Base-by-base conservation (phyloP, 2,329 filamentous ascomycete species). In the Shiraia bambusicola region DNA sequence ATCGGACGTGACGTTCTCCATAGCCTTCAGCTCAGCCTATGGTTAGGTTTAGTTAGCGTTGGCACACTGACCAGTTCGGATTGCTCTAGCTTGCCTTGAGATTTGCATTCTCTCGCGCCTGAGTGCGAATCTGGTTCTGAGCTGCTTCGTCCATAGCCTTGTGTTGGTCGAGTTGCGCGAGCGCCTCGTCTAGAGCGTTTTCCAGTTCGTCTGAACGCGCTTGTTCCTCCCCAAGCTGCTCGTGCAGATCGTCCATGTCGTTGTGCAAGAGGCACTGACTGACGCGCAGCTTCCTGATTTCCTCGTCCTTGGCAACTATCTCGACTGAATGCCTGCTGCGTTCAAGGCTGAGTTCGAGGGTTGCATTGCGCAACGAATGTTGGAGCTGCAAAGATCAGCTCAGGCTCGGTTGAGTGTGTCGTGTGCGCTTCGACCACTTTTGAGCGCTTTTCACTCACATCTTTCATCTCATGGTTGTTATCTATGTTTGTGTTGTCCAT, bases 291-390 rank as follows among this genome's bases (percentile, higher is more conserved):
- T 83, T 79, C 34, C 91, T 83, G 28, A 81, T 75, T 45, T 84
- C 81, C 66, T 97, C 91, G 51, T 89, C 82, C 58, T 87, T 87
- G 52, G 81, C 72, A 40, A 94, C 76, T 9, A 84, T 73, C 38
- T 87, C 79, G 26, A 86, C 79, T 40, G 83, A 76, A 54, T 85
- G 82, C 40, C 80, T 69, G 51, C 78, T 79, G 45, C 78, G 76
- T 52, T 86, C 81, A 64, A 91, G 88, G 56, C 80, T 80, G 47
- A 86, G 71, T 63, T 94, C 88, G 38, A 90, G 77, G 12, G 65
- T 67, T 29, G 75, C 66, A 33, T 75, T 79, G 41, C 73, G 72
- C 33, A 82, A 69, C 28, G 76, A 71, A 60, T 78, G 72, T 52
- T 77, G 68, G 52, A 74, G 64, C 66, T 75, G 47, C 15, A n/a